Base-by-base conservation (phyloP, 805 yeast species). In the Isabelozyma gotoi region DNA sequence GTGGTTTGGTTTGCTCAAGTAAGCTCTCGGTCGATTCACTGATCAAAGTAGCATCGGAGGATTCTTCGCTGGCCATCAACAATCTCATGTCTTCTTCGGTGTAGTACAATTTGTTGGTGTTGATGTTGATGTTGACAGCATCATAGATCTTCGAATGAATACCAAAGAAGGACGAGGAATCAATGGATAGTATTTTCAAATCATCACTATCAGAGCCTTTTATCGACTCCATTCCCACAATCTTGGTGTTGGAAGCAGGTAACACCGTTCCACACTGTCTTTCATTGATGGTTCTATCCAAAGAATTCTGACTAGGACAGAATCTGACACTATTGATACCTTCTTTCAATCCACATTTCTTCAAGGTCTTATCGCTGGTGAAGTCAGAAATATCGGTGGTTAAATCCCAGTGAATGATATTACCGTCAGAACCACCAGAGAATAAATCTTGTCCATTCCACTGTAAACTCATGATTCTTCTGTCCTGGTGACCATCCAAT, bases 361-460 rank as follows among this genome's bases (percentile, higher is more conserved):
- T 47, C 12, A 46, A 38, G 32, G 8, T 29, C 8, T 12, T 20
- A 11, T 49, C 49, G 33, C 36, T 51, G 19, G 43, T 46, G n/a
- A 49, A 46, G 8, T 41, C 51, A 7, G 39, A 44, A 10, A 43
- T 39, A 36, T 55, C 62, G 14, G 63, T 55, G 7, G 73, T 60
- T 39, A 80, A 63, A 58, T 80, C 80, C 91, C 91, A 85, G 45
- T 80, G 81, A 8, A 82, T 69, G n/a, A 85, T 75, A 42, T 73
- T 77, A 3, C 90, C 90, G 54, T 85, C 89, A 38, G 69, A 64
- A 2, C 85, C 78, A 6, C 85, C 82, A 1, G 85, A 71, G 53
- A 80, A 77, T 21, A 84, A 48, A 55, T 79, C 80, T 17, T 68
- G 62, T 19, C 66, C 64, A 41, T 70, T 68, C 92, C 94, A 88